Evolutionary conservation across 1,284 basidiomycete species (phyloP).

Genomic region (Calocybe gambosa): DNA sequence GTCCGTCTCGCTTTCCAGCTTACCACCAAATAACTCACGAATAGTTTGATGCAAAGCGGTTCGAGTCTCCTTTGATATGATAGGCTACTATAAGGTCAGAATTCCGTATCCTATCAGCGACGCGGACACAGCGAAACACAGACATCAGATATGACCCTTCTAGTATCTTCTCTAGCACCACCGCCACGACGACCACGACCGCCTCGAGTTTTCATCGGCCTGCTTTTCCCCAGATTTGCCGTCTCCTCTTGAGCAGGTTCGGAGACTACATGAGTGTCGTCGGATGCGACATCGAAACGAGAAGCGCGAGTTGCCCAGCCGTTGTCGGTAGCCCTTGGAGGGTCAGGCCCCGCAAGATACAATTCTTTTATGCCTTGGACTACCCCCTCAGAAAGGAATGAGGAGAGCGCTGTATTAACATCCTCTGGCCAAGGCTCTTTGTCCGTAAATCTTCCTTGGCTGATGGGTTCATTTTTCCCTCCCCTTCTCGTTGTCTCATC

Average conservation of each 20-base stretch:
- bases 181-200: slow-evolving; percentile 39
- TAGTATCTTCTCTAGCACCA: slow-evolving; percentile 54
- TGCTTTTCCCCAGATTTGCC: slow-evolving; percentile 23
- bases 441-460: slow-evolving; percentile 15
- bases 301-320: slow-evolving; percentile 55
- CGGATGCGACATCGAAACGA: slow-evolving; percentile 25
- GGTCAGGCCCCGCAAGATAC: slow-evolving; percentile 70
- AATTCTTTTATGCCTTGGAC: slow-evolving; percentile 65
- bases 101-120: slow-evolving; percentile 16
- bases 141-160: slow-evolving; percentile 79
- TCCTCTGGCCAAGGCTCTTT: slow-evolving; percentile 59
- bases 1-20: slow-evolving; percentile 80
- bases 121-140: slow-evolving; percentile 25
- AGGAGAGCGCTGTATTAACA: slow-evolving; percentile 49
- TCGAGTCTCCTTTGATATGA: slow-evolving; percentile 75
- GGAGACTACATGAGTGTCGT: slow-evolving; percentile 17
- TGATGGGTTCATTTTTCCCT: background rate
- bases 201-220: slow-evolving; percentile 36
- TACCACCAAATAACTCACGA: slow-evolving; percentile 77
- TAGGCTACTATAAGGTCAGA: slow-evolving; percentile 48
- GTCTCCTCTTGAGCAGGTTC: slow-evolving; percentile 14
- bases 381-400: slow-evolving; percentile 58
- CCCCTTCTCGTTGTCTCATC: slow-evolving; percentile 6
- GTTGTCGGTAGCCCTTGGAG: slow-evolving; percentile 58
- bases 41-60: slow-evolving; percentile 80